Conservation (phyloP, 2,329 filamentous ascomycete species). For the Colletotrichum euphorbiae region DNA sequence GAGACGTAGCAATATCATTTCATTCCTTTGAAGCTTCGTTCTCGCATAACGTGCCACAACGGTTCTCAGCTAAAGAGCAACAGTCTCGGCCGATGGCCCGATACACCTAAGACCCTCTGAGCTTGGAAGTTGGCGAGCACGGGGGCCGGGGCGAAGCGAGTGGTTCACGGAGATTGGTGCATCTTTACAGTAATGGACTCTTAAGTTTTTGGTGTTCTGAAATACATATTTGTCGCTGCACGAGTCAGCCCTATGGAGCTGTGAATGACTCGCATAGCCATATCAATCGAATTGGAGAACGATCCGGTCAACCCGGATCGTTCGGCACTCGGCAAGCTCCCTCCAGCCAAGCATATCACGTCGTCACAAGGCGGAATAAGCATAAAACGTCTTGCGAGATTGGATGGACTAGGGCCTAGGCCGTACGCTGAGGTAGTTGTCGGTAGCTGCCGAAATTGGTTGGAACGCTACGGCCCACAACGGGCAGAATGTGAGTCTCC, state of each 20-base stretch:
- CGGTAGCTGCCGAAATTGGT: slow-evolving; percentile 10
- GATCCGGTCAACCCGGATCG: not conserved
- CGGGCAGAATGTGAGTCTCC: too few relatives aligned
- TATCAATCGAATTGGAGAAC: slow-evolving; percentile 17
- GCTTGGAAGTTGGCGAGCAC: not conserved
- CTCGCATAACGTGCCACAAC: too few relatives aligned
- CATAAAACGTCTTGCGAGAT: not conserved
- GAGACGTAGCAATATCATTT: too few relatives aligned
- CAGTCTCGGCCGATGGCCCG: too few relatives aligned
- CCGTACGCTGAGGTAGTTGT: not conserved
- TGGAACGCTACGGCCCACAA: not conserved
- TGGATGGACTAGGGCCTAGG: not conserved
- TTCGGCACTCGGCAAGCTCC: not conserved
- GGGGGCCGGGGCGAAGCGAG: not conserved
- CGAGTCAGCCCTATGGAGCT: slow-evolving; percentile 32
- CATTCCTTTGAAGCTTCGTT: too few relatives aligned
- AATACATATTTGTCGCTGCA: not conserved
- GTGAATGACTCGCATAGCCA: slow-evolving; percentile 22
- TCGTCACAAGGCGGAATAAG: not conserved
- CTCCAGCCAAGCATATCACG: not conserved
- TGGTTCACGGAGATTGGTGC: not conserved
- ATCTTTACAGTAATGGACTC: not conserved
- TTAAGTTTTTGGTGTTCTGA: not conserved
- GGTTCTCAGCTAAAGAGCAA: too few relatives aligned
- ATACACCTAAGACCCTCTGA: too few relatives aligned